Percentiles rank a stretch among this genome's conserved stretches.
phyloP scores from a whole-genome alignment of 1,284 basidiomycete genomes.

The Golubevia pallescens region DNA sequence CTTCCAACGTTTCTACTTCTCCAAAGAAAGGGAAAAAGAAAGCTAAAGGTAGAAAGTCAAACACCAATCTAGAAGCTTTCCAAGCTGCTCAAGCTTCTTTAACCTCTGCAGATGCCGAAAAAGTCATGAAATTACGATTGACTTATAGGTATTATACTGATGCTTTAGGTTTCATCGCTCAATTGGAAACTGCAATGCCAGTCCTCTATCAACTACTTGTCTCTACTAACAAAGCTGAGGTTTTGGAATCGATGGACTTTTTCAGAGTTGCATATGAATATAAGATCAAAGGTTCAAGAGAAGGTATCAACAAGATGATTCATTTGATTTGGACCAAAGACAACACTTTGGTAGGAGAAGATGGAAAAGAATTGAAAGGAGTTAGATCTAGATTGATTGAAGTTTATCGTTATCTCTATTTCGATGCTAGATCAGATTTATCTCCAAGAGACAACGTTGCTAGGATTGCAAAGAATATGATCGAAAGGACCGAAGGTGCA shows the following conservation, averaged over 20 bases:
- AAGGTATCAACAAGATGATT: slow-evolving; percentile 91
- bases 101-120: slow-evolving; percentile 34
- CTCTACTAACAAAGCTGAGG: slow-evolving; percentile 89
- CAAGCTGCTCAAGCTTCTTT: slow-evolving; percentile 13
- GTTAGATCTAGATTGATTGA: slow-evolving; percentile 86
- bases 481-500: slow-evolving; percentile 69
- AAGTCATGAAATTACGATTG: slow-evolving; percentile 74
- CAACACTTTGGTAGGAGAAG: slow-evolving; percentile 79
- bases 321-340: slow-evolving; percentile 98
- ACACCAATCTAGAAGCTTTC: slow-evolving; percentile 14
- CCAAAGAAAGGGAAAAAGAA: no score
- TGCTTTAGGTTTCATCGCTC: slow-evolving; percentile 82
- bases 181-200: slow-evolving; percentile 80
- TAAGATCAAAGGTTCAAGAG: slow-evolving; percentile 76
- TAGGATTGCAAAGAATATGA: slow-evolving; percentile 97
- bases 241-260: slow-evolving; percentile 93
- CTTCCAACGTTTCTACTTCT: not conserved
- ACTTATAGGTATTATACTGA: slow-evolving; percentile 87
- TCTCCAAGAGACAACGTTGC: slow-evolving; percentile 84
- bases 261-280: slow-evolving; percentile 86
- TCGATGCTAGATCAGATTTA: slow-evolving; percentile 69
- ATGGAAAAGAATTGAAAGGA: slow-evolving; percentile 83
- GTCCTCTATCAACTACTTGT: slow-evolving; percentile 80
- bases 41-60: slow-evolving; percentile 3
- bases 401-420: slow-evolving; percentile 86